phyloP scores from a whole-genome alignment of 495 filamentous ascomycete genomes.

The Neurospora sp. region DNA sequence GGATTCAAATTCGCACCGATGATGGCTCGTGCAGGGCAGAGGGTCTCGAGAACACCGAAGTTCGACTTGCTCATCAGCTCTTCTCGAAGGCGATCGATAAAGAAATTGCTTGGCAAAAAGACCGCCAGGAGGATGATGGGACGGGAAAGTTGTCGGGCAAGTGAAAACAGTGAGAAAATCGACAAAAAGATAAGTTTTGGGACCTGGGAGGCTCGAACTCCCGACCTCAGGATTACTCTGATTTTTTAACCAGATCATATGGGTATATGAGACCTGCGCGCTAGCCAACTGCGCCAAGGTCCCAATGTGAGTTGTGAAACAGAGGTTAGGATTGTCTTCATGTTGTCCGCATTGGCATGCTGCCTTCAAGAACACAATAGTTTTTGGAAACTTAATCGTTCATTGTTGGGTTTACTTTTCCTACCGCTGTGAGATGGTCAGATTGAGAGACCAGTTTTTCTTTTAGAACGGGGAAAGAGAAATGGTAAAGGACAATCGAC shows the following conservation, averaged over 20 bases:
- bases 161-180: neutral
- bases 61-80: neutral
- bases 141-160: neutral
- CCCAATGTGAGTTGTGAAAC: neutral
- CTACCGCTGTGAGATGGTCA: too few relatives aligned
- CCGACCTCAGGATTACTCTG: constrained; percentile 13
- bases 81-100: neutral
- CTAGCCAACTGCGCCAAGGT: constrained; percentile 13
- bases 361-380: neutral
- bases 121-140: neutral
- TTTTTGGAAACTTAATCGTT: neutral
- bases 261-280: constrained; percentile 11
- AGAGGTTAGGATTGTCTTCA: neutral
- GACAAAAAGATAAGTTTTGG: neutral
- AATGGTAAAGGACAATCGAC: too few relatives aligned
- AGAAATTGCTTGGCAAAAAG: neutral
- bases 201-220: constrained; percentile 15
- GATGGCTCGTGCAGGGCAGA: neutral
- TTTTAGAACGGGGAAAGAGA: too few relatives aligned
- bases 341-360: neutral
- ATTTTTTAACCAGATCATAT: constrained; percentile 11
- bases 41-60: neutral
- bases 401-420: neutral
- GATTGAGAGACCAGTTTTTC: too few relatives aligned
- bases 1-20: neutral